Base-by-base conservation (phyloP, 2,329 filamentous ascomycete species). In the Microcyclospora pomicola region DNA sequence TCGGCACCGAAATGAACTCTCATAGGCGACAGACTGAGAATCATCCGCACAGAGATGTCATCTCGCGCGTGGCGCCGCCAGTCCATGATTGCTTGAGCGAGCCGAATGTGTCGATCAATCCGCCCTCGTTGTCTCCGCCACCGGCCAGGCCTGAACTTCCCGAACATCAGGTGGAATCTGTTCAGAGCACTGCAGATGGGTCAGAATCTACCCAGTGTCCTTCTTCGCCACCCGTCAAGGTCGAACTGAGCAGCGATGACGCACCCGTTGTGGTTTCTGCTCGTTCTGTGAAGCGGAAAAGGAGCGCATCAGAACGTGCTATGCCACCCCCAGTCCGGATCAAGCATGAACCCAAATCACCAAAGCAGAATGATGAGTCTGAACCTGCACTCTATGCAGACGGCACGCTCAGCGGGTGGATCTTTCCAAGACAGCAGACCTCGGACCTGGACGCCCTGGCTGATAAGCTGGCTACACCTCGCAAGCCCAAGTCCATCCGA, bases 151-250 rank as follows among this genome's bases (percentile, higher is more conserved):
- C 12, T 31, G 14, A 9, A n/a, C 30, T n/a, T n/a, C 30, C 30
- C 6, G 14, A 31, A 6, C 30, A 31, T 4, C 12, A n/a, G 4
- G 9, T 31, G 5, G 50, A 50, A 11, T 68, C 64, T 1, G 67
- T 63, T 39, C 64, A 67, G 44, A 66, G 61, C 2, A 68, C 64
- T 5, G 58, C 60, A 35, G 55, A 58, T 31, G 59, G 62, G 36
- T 43, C 35, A 9, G 36, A 43, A 19, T 27, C 35, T 10, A 15
- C 14, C 9, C 32, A 42, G 9, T 6, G 12, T 9, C 15, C 6
- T 9, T 27, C 28, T n/a, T 34, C 36, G 5, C 24, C 41, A 14
- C 42, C 40, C 9, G 29, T 24, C 11, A 39, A 38, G 6, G 32
- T 38, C 14, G 42, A 41, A 7, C 39, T 46, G 14, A 51, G 52